Base-by-base conservation (phyloP, 352 stramenopile genomes). In the Globisporangium mamillatum region DNA sequence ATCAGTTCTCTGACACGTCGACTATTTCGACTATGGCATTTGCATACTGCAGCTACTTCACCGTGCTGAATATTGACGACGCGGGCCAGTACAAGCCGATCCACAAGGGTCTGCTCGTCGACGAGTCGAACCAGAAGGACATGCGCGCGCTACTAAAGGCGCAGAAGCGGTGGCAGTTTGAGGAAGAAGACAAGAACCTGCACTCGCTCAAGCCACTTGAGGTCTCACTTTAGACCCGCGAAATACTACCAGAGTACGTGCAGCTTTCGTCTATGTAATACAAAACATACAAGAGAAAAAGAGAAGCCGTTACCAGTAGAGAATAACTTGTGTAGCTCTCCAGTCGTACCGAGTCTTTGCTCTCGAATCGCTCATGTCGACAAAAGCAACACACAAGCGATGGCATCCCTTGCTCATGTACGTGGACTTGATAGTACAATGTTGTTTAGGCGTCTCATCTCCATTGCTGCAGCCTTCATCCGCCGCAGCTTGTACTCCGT, bases 81-180 rank as follows among this genome's bases (percentile, higher is more conserved):
- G 80, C 78, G 27, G 80, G 88, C 58, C 78, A 78, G 67, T 77
- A 71, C 50, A 86, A 89, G 70, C 79, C 76, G 58, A 91, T 91
- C 56, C 63, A 73, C 12, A 83, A 78, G 22, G 81, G 80, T 5
- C 66, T 91, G 25, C 63, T 71, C 18, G 74, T 90, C 34, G 81
- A 91, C 53, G 81, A 91, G 66, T 69, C 63, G 46, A 79, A 89
- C 70, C 83, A 91, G 62, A 79, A 81, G 25, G 86, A 79, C 63
- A 91, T 91, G 83, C 78, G 75, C 12, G 76, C 75, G 46, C 63
- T 90, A 59, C 77, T 92, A 53, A 92, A 92, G 71, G 84, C 84
- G 32, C 84, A 92, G 64, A 76, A 90, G 60, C 84, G 82, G 20
- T 90, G 80, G 84, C 64, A 82, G 24, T 92, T 92, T 55, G 82